A percentile compares a stretch with the other conserved stretches of the same genome.
These are phyloP conservation scores for Apiospora pterosperma DNA, from an alignment of 2,329 filamentous ascomycete genomes.

Conservation along the genomic window DNA sequence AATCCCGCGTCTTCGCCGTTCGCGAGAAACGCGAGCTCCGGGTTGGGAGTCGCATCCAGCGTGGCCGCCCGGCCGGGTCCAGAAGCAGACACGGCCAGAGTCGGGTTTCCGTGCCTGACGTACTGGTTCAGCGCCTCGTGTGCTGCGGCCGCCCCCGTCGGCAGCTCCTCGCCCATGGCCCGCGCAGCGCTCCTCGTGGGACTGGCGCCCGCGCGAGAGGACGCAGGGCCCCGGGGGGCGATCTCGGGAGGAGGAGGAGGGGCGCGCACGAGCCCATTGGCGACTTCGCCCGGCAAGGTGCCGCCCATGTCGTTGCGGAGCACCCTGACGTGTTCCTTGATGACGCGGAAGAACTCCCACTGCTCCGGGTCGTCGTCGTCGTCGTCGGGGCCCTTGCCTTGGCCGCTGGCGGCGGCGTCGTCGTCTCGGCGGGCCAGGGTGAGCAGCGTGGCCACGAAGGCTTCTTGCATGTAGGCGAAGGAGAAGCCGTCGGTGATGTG, in stretches of 20 bases:
- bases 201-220: background rate
- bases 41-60: no score
- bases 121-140: background rate
- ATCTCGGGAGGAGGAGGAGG: background rate
- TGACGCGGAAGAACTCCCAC: constrained; percentile 43
- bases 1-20: background rate
- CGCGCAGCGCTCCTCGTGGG: no score
- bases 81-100: background rate
- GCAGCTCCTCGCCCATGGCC: background rate
- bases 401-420: constrained; percentile 13
- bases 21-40: no score
- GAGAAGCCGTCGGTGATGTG: constrained; percentile 58
- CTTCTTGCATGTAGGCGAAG: constrained; percentile 66
- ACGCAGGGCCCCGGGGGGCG: background rate
- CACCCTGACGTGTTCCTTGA: constrained; percentile 57
- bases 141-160: no score
- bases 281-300: background rate
- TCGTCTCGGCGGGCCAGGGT: constrained; percentile 13
- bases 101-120: background rate
- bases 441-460: constrained; percentile 60
- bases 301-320: constrained; percentile 52
- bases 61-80: no score
- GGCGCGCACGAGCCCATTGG: background rate
- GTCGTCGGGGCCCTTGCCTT: constrained; percentile 19
- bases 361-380: constrained; percentile 47